Evolutionary conservation across 495 filamentous ascomycete species (phyloP).

Genomic region (Podospora anserina): DNA sequence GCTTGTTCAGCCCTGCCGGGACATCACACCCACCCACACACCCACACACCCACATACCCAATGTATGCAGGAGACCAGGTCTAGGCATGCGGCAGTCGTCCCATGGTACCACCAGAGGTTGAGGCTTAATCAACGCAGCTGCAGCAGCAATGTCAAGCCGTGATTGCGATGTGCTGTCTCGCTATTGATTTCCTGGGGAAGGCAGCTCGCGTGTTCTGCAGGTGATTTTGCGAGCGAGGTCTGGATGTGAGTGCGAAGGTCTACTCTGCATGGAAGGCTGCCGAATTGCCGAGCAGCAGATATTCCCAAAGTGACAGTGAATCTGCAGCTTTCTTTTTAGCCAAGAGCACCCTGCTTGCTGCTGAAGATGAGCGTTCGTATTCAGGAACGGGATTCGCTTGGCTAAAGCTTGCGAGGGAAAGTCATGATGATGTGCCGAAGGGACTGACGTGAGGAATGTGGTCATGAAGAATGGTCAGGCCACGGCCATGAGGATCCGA

Average conservation of each 20-base stretch:
- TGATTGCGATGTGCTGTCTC: background rate
- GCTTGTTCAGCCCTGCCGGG: conserved; percentile 9
- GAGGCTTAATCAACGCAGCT: background rate
- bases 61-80: conserved; percentile 2
- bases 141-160: background rate
- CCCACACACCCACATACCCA: background rate
- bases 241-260: background rate
- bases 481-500: background rate
- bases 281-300: background rate
- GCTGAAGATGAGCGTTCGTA: background rate
- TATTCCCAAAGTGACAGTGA: background rate
- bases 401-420: background rate
- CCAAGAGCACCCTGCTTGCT: background rate
- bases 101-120: background rate
- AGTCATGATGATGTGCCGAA: background rate
- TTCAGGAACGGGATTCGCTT: background rate
- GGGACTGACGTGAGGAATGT: background rate
- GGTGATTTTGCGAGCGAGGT: background rate
- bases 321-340: background rate
- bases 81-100: background rate
- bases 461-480: background rate
- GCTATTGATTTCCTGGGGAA: background rate
- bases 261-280: background rate
- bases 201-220: background rate
- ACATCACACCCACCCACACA: background rate